Conservation (phyloP, 441 rosid species). For the Pelargonium australe region DNA sequence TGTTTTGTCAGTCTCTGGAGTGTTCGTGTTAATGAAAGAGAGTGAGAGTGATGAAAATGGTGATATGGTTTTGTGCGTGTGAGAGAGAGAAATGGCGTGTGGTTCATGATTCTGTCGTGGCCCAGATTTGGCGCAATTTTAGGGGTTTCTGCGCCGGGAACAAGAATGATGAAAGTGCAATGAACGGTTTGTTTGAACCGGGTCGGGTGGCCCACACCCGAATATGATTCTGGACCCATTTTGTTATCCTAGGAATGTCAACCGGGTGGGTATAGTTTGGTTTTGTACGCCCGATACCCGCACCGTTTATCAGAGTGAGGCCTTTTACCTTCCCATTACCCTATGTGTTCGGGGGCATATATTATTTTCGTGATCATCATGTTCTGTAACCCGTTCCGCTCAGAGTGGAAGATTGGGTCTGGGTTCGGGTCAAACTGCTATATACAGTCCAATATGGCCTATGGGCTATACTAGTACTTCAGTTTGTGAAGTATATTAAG, state of each 20-base stretch:
- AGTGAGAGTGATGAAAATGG: background rate
- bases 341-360: too few relatives aligned
- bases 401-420: too few relatives aligned
- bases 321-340: too few relatives aligned
- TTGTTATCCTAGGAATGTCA: background rate
- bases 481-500: too few relatives aligned
- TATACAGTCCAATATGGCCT: too few relatives aligned
- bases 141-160: background rate
- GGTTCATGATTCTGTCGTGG: background rate
- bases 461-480: too few relatives aligned
- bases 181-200: background rate
- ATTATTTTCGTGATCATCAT: too few relatives aligned
- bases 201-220: background rate
- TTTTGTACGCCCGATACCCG: background rate
- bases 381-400: too few relatives aligned
- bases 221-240: background rate
- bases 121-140: background rate
- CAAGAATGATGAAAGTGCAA: background rate
- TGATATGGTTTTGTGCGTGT: background rate
- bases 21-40: background rate
- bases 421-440: too few relatives aligned
- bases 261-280: too few relatives aligned
- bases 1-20: too few relatives aligned
- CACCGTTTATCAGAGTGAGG: background rate
- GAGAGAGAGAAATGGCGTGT: background rate